Percentiles rank a stretch among this genome's conserved stretches.
phyloP scores from a whole-genome alignment of 345 rosid genomes.

The Trapa bicornis region DNA sequence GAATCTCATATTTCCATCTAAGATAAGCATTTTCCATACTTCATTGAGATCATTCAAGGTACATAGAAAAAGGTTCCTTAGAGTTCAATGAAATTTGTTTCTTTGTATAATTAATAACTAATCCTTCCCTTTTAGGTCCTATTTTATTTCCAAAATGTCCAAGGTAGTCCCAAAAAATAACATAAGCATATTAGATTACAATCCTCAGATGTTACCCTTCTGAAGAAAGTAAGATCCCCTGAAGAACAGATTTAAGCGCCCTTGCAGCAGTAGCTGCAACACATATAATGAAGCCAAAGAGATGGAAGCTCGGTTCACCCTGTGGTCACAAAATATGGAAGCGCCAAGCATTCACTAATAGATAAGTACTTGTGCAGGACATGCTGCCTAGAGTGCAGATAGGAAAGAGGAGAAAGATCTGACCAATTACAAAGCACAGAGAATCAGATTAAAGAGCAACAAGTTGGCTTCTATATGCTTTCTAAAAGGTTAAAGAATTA shows the following conservation, averaged over 20 bases:
- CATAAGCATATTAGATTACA: background rate
- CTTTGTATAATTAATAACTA: background rate
- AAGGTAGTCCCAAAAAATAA: background rate
- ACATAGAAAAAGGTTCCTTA: conserved; percentile 6
- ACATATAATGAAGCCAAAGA: conserved; percentile 94
- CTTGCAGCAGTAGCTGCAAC: conserved; percentile 90
- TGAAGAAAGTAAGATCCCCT: conserved; percentile 92
- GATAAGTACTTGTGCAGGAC: conserved; percentile 5
- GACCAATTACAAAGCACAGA: background rate
- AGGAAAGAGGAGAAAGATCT: background rate
- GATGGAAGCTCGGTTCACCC: conserved; percentile 98
- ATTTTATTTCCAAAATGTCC: background rate
- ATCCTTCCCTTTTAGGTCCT: background rate
- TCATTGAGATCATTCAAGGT: background rate
- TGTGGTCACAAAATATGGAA: conserved; percentile 14
- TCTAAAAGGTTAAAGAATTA: too few species aligned
- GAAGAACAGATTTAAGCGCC: conserved; percentile 94
- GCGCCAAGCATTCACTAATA: background rate
- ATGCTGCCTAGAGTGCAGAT: background rate
- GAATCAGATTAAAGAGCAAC: background rate
- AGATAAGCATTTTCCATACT: background rate
- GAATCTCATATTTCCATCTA: background rate
- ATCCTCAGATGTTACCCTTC: conserved; percentile 64
- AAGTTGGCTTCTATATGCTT: background rate
- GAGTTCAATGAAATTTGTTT: background rate